Evolutionary conservation across 2,329 filamentous ascomycete species (phyloP).

Genomic region (Xylaria sp.): DNA sequence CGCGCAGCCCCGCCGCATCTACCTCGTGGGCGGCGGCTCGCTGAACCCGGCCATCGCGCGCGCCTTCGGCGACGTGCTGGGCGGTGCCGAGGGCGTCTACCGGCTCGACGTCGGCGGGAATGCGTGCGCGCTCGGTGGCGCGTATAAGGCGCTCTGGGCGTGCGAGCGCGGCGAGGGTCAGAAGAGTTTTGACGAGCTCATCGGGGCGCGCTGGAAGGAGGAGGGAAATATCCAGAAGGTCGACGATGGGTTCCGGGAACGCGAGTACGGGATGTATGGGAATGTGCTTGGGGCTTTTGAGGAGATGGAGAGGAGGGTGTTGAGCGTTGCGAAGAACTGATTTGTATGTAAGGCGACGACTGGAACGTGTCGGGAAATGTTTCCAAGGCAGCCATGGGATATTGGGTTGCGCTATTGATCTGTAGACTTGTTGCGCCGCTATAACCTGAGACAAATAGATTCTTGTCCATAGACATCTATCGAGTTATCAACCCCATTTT

Average conservation of each 20-base stretch:
- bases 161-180: slow-evolving; percentile 67
- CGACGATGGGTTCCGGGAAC: slow-evolving; percentile 80
- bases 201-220: slow-evolving; percentile 87
- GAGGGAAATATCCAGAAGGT: slow-evolving; percentile 84
- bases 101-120: slow-evolving; percentile 94
- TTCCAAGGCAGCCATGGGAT: too few species aligned
- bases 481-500: too few species aligned
- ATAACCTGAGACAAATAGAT: too few species aligned
- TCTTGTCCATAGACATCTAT: too few species aligned
- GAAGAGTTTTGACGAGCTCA: slow-evolving; percentile 87
- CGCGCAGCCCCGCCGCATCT: slow-evolving; percentile 40
- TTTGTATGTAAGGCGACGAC: neutral
- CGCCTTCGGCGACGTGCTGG: slow-evolving; percentile 87
- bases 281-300: slow-evolving; percentile 72
- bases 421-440: too few species aligned
- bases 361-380: too few species aligned
- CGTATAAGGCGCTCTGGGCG: slow-evolving; percentile 97
- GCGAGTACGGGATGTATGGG: slow-evolving; percentile 81
- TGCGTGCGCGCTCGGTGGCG: slow-evolving; percentile 91
- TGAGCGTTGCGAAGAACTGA: slow-evolving; percentile 49
- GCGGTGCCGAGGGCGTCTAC: slow-evolving; percentile 89
- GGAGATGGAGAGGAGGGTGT: slow-evolving; percentile 47
- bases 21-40: slow-evolving; percentile 88
- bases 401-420: too few species aligned
- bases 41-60: slow-evolving; percentile 89